phyloP scores from a whole-genome alignment of 208 protist genomes.

The Tritrichomonas musculus region DNA sequence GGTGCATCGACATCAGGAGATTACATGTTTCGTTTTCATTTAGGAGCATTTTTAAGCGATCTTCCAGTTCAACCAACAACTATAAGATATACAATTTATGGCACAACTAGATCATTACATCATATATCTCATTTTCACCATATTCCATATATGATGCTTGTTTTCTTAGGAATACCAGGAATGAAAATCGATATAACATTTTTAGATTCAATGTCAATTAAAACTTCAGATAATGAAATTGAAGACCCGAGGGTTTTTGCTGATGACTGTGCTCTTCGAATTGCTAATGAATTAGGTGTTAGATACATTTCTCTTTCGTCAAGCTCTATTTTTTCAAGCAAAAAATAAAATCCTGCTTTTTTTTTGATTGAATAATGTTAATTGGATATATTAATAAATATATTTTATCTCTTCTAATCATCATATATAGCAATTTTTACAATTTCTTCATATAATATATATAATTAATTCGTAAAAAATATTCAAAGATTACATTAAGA shows the following conservation, averaged over 20 bases:
- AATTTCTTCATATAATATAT: too few species aligned
- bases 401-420: too few species aligned
- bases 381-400: too few species aligned
- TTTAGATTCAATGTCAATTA: not conserved
- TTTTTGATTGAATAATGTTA: too few species aligned
- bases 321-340: not conserved
- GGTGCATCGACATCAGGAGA: slow-evolving; percentile 5
- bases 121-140: not conserved
- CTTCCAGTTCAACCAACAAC: not conserved
- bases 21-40: slow-evolving; percentile 15
- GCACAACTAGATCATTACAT: not conserved
- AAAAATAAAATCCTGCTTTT: not conserved
- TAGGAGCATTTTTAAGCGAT: not conserved
- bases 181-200: not conserved
- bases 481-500: too few species aligned
- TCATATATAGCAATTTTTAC: too few species aligned
- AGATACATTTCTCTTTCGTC: not conserved
- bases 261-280: not conserved
- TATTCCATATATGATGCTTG: not conserved
- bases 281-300: not conserved
- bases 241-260: not conserved
- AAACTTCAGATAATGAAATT: not conserved
- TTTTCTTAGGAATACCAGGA: not conserved
- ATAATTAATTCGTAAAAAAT: too few species aligned
- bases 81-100: not conserved